Percentiles rank a stretch among this genome's conserved stretches.
Evolutionary conservation across 768 basidiomycete species (phyloP).

Genomic region (Harrya chromipes): DNA sequence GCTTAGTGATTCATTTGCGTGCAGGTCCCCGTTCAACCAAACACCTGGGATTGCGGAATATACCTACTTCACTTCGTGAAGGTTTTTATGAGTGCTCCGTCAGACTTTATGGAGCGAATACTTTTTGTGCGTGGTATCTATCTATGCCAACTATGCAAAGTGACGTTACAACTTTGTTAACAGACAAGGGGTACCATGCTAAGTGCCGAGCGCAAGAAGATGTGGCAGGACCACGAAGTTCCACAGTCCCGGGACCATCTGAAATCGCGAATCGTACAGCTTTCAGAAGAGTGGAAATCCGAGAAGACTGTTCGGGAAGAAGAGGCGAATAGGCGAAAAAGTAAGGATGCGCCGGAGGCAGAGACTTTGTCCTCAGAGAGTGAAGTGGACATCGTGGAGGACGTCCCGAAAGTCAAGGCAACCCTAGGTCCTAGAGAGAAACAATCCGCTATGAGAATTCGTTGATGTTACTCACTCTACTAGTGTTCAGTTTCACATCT

Average conservation of each 20-base stretch:
- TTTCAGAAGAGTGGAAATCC: constrained; percentile 56
- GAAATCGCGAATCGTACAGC: constrained; percentile 35
- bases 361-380: constrained; percentile 34
- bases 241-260: constrained; percentile 47
- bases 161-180: constrained; percentile 8
- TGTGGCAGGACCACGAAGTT: constrained; percentile 54
- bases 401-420: constrained; percentile 14
- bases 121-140: constrained; percentile 23
- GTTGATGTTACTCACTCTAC: constrained; percentile 6
- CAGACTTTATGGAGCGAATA: constrained; percentile 48
- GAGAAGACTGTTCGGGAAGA: constrained; percentile 40
- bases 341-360: constrained; percentile 13
- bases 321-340: constrained; percentile 29
- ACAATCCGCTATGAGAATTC: constrained; percentile 23
- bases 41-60: constrained; percentile 90
- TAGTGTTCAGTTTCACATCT: constrained; percentile 1
- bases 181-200: constrained; percentile 32
- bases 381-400: constrained; percentile 40
- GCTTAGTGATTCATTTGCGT: background rate
- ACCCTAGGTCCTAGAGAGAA: constrained; percentile 10
- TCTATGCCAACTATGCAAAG: background rate
- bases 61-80: constrained; percentile 87
- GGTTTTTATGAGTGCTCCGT: constrained; percentile 68
- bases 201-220: constrained; percentile 38
- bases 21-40: constrained; percentile 86